Evolutionary conservation across 352 stramenopile genomes (phyloP).

Genomic region (Plasmopara muralis): DNA sequence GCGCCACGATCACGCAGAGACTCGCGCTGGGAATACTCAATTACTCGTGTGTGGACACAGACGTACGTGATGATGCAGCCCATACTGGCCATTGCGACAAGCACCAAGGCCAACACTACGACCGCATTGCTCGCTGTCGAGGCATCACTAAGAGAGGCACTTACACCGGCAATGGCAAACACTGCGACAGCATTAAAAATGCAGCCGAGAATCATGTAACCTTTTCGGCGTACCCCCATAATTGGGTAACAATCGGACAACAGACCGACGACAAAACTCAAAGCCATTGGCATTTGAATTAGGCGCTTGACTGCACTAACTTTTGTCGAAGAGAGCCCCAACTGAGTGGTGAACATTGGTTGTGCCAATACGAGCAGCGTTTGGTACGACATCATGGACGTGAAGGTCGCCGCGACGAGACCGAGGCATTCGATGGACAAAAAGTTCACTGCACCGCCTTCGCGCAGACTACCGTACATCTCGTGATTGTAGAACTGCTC

Average conservation of each 20-base stretch:
- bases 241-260: conserved; percentile 89
- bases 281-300: conserved; percentile 79
- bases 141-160: conserved; percentile 28
- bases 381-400: conserved; percentile 66
- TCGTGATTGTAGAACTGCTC: conserved; percentile 73
- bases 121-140: conserved; percentile 25
- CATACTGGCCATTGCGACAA: conserved; percentile 42
- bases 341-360: conserved; percentile 50
- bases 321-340: conserved; percentile 36
- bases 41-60: conserved; percentile 54
- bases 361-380: conserved; percentile 40
- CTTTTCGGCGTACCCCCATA: conserved; percentile 83
- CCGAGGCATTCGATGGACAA: conserved; percentile 58
- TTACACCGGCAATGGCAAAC: conserved; percentile 49
- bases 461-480: conserved; percentile 59
- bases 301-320: conserved; percentile 43
- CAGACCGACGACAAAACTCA: conserved; percentile 87
- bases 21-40: conserved; percentile 58
- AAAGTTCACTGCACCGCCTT: conserved; percentile 47
- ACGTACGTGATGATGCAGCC: conserved; percentile 64
- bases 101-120: conserved; percentile 31
- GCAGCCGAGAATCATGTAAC: conserved; percentile 86
- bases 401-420: conserved; percentile 54
- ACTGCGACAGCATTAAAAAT: conserved; percentile 55
- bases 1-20: conserved; percentile 46